Evolutionary conservation across 2,329 filamentous ascomycete genomes (phyloP).

Genomic region (Paracoccidioides brasiliensis): DNA sequence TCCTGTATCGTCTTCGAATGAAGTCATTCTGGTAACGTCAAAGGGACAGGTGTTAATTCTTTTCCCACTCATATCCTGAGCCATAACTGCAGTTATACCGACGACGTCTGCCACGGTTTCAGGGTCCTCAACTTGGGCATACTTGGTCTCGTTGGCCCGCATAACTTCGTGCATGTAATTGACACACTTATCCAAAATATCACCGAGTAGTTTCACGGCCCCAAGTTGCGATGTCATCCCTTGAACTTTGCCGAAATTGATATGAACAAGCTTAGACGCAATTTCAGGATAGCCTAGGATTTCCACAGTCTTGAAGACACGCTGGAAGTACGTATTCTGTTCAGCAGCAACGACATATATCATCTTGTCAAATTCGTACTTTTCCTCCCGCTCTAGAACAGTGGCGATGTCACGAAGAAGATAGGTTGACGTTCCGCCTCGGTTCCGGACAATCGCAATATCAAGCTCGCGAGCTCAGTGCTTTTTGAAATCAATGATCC

Average conservation of each 20-base stretch:
- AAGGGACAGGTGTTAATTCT: slow-evolving; percentile 54
- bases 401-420: slow-evolving; percentile 68
- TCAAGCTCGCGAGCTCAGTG: slow-evolving; percentile 56
- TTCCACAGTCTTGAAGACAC: slow-evolving; percentile 65
- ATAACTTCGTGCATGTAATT: slow-evolving; percentile 89
- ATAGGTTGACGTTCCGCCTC: slow-evolving; percentile 63
- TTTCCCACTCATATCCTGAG: slow-evolving; percentile 86
- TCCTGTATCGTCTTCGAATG: slow-evolving; percentile 74
- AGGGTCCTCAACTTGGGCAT: slow-evolving; percentile 66
- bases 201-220: slow-evolving; percentile 52
- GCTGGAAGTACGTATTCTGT: slow-evolving; percentile 59
- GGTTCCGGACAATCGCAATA: slow-evolving; percentile 58
- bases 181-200: slow-evolving; percentile 58
- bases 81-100: slow-evolving; percentile 80
- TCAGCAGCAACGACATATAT: slow-evolving; percentile 64
- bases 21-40: slow-evolving; percentile 69
- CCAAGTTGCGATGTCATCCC: slow-evolving; percentile 60
- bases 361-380: slow-evolving; percentile 59
- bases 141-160: slow-evolving; percentile 70
- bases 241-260: slow-evolving; percentile 62
- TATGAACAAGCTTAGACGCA: slow-evolving; percentile 54
- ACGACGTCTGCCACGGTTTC: slow-evolving; percentile 62
- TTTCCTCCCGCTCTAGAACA: slow-evolving; percentile 50
- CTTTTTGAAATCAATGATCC: slow-evolving; percentile 59
- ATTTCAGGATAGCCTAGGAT: slow-evolving; percentile 57